phyloP scores from a whole-genome alignment of 2,329 filamentous ascomycete genomes.

The Hypocreales sp. region DNA sequence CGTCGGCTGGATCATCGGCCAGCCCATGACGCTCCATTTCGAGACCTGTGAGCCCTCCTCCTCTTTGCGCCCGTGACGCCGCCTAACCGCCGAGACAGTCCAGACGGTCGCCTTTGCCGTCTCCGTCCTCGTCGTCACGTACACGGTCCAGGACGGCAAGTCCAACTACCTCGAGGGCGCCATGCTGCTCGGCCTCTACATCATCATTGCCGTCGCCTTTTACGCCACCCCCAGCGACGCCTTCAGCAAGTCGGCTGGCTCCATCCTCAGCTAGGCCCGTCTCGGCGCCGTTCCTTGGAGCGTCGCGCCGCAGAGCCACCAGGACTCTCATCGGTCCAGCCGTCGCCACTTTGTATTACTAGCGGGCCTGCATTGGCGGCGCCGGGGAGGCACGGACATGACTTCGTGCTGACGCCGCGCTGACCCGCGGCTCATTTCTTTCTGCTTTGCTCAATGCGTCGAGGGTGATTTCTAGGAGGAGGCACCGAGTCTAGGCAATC shows the following conservation, averaged over 20 bases:
- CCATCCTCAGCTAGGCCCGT: neutral
- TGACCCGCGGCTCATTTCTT: too few species aligned
- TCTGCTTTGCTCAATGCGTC: too few species aligned
- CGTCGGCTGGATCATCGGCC: conserved; percentile 60
- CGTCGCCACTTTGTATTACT: neutral
- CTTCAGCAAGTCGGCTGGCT: conserved; percentile 19
- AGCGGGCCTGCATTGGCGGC: too few species aligned
- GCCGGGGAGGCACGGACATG: too few species aligned
- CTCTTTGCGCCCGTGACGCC: neutral
- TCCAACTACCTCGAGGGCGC: conserved; percentile 75
- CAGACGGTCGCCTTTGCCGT: conserved; percentile 67
- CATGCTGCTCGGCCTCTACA: conserved; percentile 41
- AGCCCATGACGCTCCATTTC: conserved; percentile 66
- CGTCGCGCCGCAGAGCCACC: too few species aligned
- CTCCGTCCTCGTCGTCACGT: conserved; percentile 60
- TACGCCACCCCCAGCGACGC: conserved; percentile 36
- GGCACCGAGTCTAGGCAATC: too few species aligned
- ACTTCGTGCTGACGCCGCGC: too few species aligned
- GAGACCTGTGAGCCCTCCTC: conserved; percentile 33
- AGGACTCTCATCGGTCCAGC: too few species aligned
- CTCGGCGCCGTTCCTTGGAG: too few species aligned
- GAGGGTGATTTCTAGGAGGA: too few species aligned
- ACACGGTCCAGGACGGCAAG: conserved; percentile 65
- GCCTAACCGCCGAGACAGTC: conserved; percentile 21
- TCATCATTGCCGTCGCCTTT: conserved; percentile 46